Conservation (phyloP, 2,329 filamentous ascomycete genomes). For the Sporothrix pallida region DNA sequence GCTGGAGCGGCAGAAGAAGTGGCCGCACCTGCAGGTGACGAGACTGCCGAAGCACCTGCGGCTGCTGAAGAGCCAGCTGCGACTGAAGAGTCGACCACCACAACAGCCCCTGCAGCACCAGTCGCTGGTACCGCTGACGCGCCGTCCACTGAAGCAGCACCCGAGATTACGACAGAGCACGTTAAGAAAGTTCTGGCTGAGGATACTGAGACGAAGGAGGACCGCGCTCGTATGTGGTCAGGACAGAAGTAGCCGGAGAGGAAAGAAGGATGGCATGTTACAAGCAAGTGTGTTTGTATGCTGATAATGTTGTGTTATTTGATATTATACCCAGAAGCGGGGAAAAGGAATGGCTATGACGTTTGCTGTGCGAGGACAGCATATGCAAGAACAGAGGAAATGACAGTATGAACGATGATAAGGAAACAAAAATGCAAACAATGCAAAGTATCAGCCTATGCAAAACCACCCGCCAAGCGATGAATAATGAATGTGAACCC, state of each 20-base stretch:
- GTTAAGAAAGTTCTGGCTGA: not conserved
- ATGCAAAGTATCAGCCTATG: not conserved
- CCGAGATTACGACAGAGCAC: not conserved
- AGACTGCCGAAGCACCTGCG: not conserved
- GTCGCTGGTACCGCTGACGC: not conserved
- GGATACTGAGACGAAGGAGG: not conserved
- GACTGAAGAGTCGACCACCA: not conserved
- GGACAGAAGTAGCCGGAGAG: not conserved
- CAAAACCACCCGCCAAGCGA: not conserved
- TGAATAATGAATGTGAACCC: not conserved
- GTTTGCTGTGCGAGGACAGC: slow-evolving; percentile 1
- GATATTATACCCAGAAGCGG: slow-evolving; percentile 17
- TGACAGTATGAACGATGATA: not conserved
- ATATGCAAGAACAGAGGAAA: not conserved
- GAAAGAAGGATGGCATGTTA: not conserved
- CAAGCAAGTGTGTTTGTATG: not conserved
- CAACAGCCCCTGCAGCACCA: not conserved
- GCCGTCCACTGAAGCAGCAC: not conserved
- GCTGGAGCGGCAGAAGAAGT: no score
- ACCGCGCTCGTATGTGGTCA: not conserved
- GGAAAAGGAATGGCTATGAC: slow-evolving; percentile 14
- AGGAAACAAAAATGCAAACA: no score
- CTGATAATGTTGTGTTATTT: slow-evolving; percentile 2
- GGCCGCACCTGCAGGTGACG: no score
- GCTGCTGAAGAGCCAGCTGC: not conserved